Base-by-base conservation (phyloP, 148 eudicot genomes). In the Fagopyrum tataricum region DNA sequence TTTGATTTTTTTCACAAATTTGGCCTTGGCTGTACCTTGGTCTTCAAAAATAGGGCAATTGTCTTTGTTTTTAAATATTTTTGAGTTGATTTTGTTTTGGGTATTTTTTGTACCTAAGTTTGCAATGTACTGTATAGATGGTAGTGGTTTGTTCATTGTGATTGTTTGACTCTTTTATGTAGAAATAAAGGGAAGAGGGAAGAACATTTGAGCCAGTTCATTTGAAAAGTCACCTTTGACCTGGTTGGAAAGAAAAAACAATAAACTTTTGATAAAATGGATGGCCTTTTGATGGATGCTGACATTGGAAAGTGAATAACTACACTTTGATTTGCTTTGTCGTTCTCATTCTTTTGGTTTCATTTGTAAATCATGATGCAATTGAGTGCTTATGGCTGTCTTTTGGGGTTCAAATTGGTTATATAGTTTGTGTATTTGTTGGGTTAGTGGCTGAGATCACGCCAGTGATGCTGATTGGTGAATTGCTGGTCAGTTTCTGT, bases 171-270 rank as follows among this genome's bases (percentile, higher is more conserved):
- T 41, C 8, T 20, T 56, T 56, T 20, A 56, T 61, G 67, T 12
- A 24, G 59, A 53, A 53, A 55, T 37, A 59, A 59, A 24, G 66
- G 26, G 39, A 59, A 24, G 66, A 59, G 39, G 66, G 39, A 23
- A 59, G 66, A 64, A 64, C 69, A 64, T 43, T 37, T 24, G 61
- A 59, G 69, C 42, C 69, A 37, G 14, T 64, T 64, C 20, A 64
- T 64, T 39, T 64, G 44, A 39, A 64, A 64, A 64, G 69, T 64
- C 69, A 64, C 44, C 69, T 64, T 64, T 39, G 44, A 39, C 69
- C 69, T 14, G 44, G 3, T 64, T 42, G 43, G 15, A 6, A 64
- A 64, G 8, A 55, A 55, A 53, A 18, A n/a, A n/a, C n/a, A 14
- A 31, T 4, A 5, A 37, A 64, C 39, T 64, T 31, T 31, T 37